phyloP scores from a whole-genome alignment of 805 yeast species.

The Priceomyces castillae region DNA sequence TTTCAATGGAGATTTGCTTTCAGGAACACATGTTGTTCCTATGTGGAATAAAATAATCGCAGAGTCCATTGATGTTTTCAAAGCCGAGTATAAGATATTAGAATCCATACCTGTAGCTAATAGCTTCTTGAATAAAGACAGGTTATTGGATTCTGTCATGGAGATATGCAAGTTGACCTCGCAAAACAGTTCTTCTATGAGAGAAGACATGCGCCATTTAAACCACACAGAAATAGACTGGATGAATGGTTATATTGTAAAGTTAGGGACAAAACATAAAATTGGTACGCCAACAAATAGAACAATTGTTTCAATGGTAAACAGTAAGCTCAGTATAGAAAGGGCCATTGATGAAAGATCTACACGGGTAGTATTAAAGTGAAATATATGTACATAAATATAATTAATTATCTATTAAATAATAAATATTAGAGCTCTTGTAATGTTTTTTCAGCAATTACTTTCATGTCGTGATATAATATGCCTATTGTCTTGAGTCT shows the following conservation, averaged over 20 bases:
- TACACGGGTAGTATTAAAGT: conserved; percentile 5
- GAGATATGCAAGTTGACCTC: conserved; percentile 39
- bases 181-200: conserved; percentile 66
- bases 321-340: conserved; percentile 31
- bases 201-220: conserved; percentile 57
- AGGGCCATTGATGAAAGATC: conserved; percentile 22
- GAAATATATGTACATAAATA: conserved; percentile 1
- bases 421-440: conserved; percentile 3
- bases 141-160: conserved; percentile 31
- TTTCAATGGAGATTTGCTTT: conserved; percentile 68
- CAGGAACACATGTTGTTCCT: conserved; percentile 29
- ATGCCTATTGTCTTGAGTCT: conserved; percentile 20
- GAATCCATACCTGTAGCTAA: conserved; percentile 27
- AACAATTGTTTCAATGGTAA: conserved; percentile 46
- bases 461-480: conserved; percentile 24
- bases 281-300: conserved; percentile 47
- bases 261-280: conserved; percentile 47
- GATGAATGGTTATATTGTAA: conserved; percentile 77
- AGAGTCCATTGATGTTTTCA: conserved; percentile 46
- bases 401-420: background rate
- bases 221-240: conserved; percentile 74
- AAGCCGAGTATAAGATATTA: conserved; percentile 25
- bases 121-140: conserved; percentile 28
- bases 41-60: conserved; percentile 41
- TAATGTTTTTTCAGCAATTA: conserved; percentile 19